Base-by-base conservation (phyloP, 75 land plant genomes). In the Chamaecyparis obtusa region DNA sequence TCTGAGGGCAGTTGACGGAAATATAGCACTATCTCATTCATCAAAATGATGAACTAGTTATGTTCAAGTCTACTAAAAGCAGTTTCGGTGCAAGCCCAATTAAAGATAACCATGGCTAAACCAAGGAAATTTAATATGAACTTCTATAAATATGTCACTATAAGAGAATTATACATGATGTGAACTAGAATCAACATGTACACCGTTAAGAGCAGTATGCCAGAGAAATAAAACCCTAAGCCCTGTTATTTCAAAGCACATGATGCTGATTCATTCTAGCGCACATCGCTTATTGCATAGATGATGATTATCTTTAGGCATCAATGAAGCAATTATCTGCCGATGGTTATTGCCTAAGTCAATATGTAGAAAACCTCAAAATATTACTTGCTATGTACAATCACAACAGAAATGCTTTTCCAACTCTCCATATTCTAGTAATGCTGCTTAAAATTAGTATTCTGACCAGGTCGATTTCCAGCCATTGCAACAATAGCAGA, bases 401-500 rank as follows among this genome's bases (percentile, higher is more conserved):
- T 16, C 24, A 24, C 9, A 81, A 44, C 2, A 81, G 30, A n/a
- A 46, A 41, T 37, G 13, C 9, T 81, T 43, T 81, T 21, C 11
- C 48, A 44, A 19, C 51, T 27, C 48, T 81, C n/a, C 43, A 39
- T n/a, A 43, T 19, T 81, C 49, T 81, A 81, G 10, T 24, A n/a
- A 30, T 44, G 46, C 48, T 46, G 44, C 48, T 81, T 80, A 37
- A 44, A 19, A 44, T 80, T 81, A n/a, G 10, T 81, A 24, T 21
- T 81, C 24, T 27, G 88, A 81, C 56, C 57, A 89, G 80, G 56
- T 30, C 90, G 33, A 86, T 89, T 86, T 74, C 81, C 16, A 51
- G 93, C 90, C 86, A 90, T 91, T 32, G 94, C 84, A 51, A 92
- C 89, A 60, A 94, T 2, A 43, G 90, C 89, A 15, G 95, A 92